Percentiles rank a stretch among this genome's conserved stretches.
phyloP scores from a whole-genome alignment of 2,329 filamentous ascomycete species.

The Botrytis pseudocinerea region DNA sequence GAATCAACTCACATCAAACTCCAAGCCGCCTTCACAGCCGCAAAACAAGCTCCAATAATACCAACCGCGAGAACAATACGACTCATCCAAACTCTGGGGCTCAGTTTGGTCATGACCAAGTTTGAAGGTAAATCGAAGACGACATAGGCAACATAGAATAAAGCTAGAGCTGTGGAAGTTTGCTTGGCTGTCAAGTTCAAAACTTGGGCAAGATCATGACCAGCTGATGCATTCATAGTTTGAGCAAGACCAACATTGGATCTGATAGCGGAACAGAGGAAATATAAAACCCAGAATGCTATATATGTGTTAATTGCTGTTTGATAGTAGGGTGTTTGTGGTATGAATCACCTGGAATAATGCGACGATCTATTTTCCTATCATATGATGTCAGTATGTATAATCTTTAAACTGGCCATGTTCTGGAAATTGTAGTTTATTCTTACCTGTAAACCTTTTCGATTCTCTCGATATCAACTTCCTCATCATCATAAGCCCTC shows the following conservation, averaged over 20 bases:
- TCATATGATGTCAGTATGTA: conserved; percentile 13
- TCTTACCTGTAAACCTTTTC: conserved; percentile 44
- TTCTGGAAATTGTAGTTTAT: conserved; percentile 6
- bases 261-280: conserved; percentile 86
- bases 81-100: conserved; percentile 88
- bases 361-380: conserved; percentile 56
- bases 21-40: conserved; percentile 79
- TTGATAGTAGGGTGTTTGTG: background rate
- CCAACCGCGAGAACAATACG: conserved; percentile 87
- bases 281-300: conserved; percentile 90
- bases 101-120: conserved; percentile 81
- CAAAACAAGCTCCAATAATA: conserved; percentile 79
- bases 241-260: conserved; percentile 93
- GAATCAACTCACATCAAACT: conserved; percentile 55
- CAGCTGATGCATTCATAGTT: conserved; percentile 76
- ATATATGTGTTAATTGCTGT: conserved; percentile 11
- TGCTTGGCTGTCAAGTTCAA: conserved; percentile 72
- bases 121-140: conserved; percentile 88
- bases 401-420: background rate
- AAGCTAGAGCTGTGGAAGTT: conserved; percentile 77
- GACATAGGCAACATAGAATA: conserved; percentile 93
- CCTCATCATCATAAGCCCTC: conserved; percentile 29
- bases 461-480: conserved; percentile 37
- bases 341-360: conserved; percentile 48
- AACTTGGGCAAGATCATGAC: conserved; percentile 73